These are phyloP conservation scores for Tephrocybe sp. DNA, from an alignment of 768 basidiomycete genomes.

Conservation along the genomic window DNA sequence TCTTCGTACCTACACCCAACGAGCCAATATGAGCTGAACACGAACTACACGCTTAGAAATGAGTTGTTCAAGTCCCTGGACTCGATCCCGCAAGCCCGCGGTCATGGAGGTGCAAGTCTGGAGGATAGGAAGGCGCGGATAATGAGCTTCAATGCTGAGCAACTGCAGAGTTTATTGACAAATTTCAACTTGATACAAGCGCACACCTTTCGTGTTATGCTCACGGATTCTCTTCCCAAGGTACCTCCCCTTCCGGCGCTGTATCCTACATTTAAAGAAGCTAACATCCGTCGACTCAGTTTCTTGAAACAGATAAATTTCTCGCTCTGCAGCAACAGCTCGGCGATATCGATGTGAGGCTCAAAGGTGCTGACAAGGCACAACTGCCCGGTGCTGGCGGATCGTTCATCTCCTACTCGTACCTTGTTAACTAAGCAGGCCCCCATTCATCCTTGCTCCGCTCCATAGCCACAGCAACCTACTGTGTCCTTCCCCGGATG, in stretches of 20 bases:
- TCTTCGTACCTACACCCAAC: conserved; percentile 15
- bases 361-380: background rate
- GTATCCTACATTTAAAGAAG: background rate
- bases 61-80: conserved; percentile 15
- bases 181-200: conserved; percentile 14
- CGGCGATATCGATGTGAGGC: conserved; percentile 2
- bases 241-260: background rate
- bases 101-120: background rate
- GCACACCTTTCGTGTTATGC: conserved; percentile 17
- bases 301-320: conserved; percentile 13
- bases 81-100: background rate
- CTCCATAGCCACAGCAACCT: background rate
- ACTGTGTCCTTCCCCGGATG: too few species aligned
- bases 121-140: conserved; percentile 10
- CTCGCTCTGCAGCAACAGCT: conserved; percentile 5
- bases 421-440: conserved; percentile 10
- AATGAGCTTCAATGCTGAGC: conserved; percentile 11
- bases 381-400: background rate
- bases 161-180: conserved; percentile 9
- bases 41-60: conserved; percentile 13
- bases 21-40: conserved; percentile 15
- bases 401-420: conserved; percentile 9
- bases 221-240: conserved; percentile 16
- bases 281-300: conserved; percentile 4
- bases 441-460: background rate